These are phyloP conservation scores for Suaeda aralocaspica DNA, from an alignment of 148 eudicot genomes.

Conservation along the genomic window DNA sequence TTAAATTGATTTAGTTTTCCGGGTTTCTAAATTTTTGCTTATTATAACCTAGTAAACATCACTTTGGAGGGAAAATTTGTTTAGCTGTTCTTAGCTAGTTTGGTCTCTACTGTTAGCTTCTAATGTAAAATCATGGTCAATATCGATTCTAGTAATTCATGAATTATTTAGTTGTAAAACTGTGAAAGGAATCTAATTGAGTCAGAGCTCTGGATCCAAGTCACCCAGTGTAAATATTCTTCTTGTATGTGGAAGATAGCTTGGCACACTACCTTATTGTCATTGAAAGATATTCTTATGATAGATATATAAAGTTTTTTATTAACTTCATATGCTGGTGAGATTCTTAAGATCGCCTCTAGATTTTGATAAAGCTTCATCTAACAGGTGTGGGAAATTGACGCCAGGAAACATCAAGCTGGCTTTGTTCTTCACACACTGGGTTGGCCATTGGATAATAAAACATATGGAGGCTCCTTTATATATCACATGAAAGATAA, in stretches of 20 bases:
- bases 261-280: neutral
- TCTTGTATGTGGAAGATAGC: neutral
- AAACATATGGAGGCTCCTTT: conserved; percentile 96
- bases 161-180: neutral
- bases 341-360: neutral
- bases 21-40: neutral
- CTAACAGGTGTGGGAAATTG: conserved; percentile 89
- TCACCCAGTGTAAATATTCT: neutral
- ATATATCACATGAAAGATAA: conserved; percentile 92
- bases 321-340: neutral
- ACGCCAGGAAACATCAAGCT: conserved; percentile 68
- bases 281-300: neutral
- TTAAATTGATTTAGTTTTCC: neutral
- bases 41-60: neutral
- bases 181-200: neutral
- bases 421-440: conserved; percentile 84
- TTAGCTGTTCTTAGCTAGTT: too few relatives aligned
- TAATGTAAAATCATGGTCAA: too few relatives aligned
- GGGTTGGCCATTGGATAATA: conserved; percentile 92
- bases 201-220: neutral
- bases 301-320: neutral
- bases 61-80: neutral
- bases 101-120: too few relatives aligned
- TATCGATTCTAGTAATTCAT: neutral
- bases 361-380: conserved; percentile 9